Percentiles rank a stretch among this genome's conserved stretches.
Evolutionary conservation across 1,139 yeast genomes (phyloP).

Genomic region (Geotrichum candidum): DNA sequence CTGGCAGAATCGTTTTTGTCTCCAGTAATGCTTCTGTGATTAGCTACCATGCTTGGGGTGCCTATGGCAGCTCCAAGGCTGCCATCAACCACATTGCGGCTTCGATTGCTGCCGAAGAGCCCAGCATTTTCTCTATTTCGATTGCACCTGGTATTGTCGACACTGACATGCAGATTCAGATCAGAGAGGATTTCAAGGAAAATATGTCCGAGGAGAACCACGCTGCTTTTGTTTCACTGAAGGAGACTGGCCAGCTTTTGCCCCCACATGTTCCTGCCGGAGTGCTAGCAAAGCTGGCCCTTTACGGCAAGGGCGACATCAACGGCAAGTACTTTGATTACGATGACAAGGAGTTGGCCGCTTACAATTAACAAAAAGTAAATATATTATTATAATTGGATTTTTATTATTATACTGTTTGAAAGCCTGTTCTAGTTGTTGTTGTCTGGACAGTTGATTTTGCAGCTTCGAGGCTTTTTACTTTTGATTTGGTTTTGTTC

Average conservation of each 20-base stretch:
- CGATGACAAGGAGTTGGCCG: constrained; percentile 39
- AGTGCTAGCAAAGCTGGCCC: constrained; percentile 60
- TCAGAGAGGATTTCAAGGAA: constrained; percentile 52
- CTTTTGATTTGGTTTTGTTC: neutral
- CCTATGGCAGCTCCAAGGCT: constrained; percentile 87
- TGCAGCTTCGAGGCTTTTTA: neutral
- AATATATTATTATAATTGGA: neutral
- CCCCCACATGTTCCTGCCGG: constrained; percentile 66
- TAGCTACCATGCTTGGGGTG: constrained; percentile 72
- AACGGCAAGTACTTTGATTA: constrained; percentile 64
- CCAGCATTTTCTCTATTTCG: constrained; percentile 52
- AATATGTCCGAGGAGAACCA: constrained; percentile 55
- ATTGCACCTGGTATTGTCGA: constrained; percentile 94
- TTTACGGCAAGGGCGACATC: constrained; percentile 45
- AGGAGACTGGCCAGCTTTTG: constrained; percentile 49
- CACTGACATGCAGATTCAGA: constrained; percentile 76
- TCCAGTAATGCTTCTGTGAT: constrained; percentile 78
- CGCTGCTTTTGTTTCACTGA: constrained; percentile 54
- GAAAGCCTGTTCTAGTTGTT: neutral
- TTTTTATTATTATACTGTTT: too few species aligned
- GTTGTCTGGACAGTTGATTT: neutral
- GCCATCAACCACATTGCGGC: constrained; percentile 71
- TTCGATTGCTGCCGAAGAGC: constrained; percentile 63
- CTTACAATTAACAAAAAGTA: constrained; percentile 14
- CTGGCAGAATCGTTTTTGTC: constrained; percentile 66